Base-by-base conservation (phyloP, 306 rosid genomes). In the Inga laurina region DNA sequence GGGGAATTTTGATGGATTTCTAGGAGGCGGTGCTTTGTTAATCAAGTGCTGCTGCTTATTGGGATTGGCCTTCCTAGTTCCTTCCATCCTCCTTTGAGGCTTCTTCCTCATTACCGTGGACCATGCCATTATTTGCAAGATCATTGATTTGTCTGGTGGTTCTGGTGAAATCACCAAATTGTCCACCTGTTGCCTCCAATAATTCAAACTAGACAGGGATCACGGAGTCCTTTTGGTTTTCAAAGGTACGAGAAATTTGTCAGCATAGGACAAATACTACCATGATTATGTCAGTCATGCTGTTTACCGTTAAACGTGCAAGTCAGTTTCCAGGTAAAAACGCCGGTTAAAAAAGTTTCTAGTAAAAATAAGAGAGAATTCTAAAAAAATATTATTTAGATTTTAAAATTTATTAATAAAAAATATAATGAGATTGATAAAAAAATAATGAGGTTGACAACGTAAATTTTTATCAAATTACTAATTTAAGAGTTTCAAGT, bases 211-310 rank as follows among this genome's bases (percentile, higher is more conserved):
- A 41, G 3, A 0, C 4, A 10, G 87, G 57, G 73, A 71, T 39
- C 45, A 74, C 2, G 41, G 46, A 8, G 85, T 49, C 65, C 56
- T 84, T 81, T 73, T 5, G 0, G 12, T 15, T 54, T n/a, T 27
- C 35, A 4, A 27, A 11, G 37, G 68, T 24, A 11, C 19, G 3
- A 12, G 2, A 24, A 62, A 62, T 27, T 62, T 24, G 0, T 62
- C 56, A 21, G 32, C 41, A 32, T 68, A 70, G 82, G 82, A 70
- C 30, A 27, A 62, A 81, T 48, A 30, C 71, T 37, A 9, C 18
- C 39, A 78, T 84, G 73, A 84, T 84, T 74, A 74, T 49, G 72
- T 1, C 30, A 22, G 15, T 68, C 81, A 30, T 76, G 85, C 61
- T 15, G 77, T 76, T 83, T 76, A 62, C 48, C 49, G 77, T 83